Percentiles rank a stretch among this genome's conserved stretches.
Conservation (phyloP, 2,329 filamentous ascomycete species). For the Gnomoniopsis smithogilvyi region DNA sequence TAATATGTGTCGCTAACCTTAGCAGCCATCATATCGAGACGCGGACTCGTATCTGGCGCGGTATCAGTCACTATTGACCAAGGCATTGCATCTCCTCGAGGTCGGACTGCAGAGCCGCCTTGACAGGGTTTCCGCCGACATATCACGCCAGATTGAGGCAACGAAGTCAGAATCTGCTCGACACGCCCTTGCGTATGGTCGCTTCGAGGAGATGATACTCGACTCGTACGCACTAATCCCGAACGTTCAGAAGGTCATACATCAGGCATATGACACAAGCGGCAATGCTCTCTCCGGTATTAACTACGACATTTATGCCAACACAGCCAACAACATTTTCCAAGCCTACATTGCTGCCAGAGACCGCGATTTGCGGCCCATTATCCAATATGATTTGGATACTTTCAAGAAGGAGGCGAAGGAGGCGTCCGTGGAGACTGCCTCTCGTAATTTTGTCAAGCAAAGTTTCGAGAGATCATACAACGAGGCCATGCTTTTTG, state of each 20-base stretch:
- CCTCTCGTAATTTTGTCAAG: slow-evolving; percentile 56
- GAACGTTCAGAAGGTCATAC: slow-evolving; percentile 52
- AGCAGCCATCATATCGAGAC: slow-evolving; percentile 71
- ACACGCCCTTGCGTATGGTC: slow-evolving; percentile 57
- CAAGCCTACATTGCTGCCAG: slow-evolving; percentile 50
- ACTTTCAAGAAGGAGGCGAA: slow-evolving; percentile 52
- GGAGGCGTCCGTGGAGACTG: slow-evolving; percentile 48
- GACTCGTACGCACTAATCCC: slow-evolving; percentile 54
- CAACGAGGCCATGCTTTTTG: slow-evolving; percentile 51
- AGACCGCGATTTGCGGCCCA: slow-evolving; percentile 49
- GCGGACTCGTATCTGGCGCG: slow-evolving; percentile 83
- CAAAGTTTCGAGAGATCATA: slow-evolving; percentile 58
- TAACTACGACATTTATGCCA: slow-evolving; percentile 51
- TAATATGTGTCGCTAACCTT: not conserved
- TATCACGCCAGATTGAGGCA: slow-evolving; percentile 49
- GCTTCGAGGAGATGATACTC: slow-evolving; percentile 55
- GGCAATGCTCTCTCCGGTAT: slow-evolving; percentile 42
- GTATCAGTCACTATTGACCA: slow-evolving; percentile 76
- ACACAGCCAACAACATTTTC: slow-evolving; percentile 53
- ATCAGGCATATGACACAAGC: slow-evolving; percentile 48
- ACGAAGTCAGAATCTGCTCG: slow-evolving; percentile 58
- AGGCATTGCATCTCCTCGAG: slow-evolving; percentile 60
- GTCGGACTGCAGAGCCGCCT: slow-evolving; percentile 52
- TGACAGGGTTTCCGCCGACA: slow-evolving; percentile 52
- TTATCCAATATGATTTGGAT: slow-evolving; percentile 52